These are phyloP conservation scores for Termitomyces sp. DNA, from an alignment of 768 basidiomycete genomes.

Conservation along the genomic window DNA sequence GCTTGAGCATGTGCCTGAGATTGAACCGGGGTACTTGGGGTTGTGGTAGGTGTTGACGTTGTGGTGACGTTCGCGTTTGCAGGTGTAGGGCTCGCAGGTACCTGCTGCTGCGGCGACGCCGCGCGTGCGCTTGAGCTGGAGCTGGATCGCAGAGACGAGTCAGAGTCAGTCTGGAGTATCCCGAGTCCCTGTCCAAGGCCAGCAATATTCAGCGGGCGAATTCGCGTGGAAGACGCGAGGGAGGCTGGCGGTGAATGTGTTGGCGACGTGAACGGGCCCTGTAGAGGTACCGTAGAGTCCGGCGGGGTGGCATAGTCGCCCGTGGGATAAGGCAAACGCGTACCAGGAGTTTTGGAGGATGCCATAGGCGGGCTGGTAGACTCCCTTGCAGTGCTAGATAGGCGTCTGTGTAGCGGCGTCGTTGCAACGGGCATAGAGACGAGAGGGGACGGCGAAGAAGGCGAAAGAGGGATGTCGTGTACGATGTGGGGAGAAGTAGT, in stretches of 20 bases:
- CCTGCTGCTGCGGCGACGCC: slow-evolving; percentile 13
- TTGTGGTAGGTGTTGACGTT: not conserved
- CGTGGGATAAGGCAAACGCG: slow-evolving; percentile 74
- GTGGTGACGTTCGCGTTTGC: not conserved
- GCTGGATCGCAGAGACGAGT: slow-evolving; percentile 19
- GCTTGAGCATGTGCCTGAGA: slow-evolving; percentile 1
- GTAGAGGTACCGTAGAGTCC: slow-evolving; percentile 29
- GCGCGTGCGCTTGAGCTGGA: slow-evolving; percentile 9
- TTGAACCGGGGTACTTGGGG: not conserved
- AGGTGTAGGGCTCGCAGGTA: slow-evolving; percentile 1
- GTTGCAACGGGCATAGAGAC: not conserved
- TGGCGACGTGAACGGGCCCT: slow-evolving; percentile 31
- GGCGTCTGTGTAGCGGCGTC: slow-evolving; percentile 31
- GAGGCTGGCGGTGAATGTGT: slow-evolving; percentile 45
- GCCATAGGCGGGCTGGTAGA: slow-evolving; percentile 61
- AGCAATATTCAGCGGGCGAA: slow-evolving; percentile 45
- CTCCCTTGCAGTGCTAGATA: slow-evolving; percentile 46
- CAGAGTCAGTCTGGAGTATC: slow-evolving; percentile 18
- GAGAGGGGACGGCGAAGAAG: slow-evolving; percentile 16
- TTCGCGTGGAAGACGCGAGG: slow-evolving; percentile 42
- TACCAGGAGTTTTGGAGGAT: slow-evolving; percentile 35
- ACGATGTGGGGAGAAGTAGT: slow-evolving; percentile 41
- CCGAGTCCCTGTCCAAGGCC: slow-evolving; percentile 21
- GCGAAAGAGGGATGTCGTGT: slow-evolving; percentile 21
- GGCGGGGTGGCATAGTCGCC: slow-evolving; percentile 76